Evolutionary conservation across 768 basidiomycete species (phyloP).

Genomic region (Trametes cingulata): DNA sequence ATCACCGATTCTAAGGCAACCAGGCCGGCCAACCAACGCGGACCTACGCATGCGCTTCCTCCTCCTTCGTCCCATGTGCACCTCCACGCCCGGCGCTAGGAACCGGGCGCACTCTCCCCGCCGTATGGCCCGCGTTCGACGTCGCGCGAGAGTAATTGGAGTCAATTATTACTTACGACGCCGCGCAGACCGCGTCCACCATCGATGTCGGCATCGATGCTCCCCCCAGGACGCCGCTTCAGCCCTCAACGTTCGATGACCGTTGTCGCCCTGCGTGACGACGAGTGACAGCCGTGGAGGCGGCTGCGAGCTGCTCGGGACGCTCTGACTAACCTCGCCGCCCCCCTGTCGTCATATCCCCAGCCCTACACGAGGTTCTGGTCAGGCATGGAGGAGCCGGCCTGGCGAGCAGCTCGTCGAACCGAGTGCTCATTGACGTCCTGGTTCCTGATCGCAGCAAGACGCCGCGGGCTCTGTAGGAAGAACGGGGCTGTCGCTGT

Average conservation of each 20-base stretch:
- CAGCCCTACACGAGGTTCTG: constrained; percentile 11
- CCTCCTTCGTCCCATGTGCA: constrained; percentile 7
- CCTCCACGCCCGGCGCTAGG: background rate
- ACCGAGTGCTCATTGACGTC: constrained; percentile 2
- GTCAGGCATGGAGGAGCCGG: background rate
- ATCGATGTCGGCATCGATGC: constrained; percentile 11
- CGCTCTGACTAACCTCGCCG: background rate
- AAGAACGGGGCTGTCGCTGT: background rate
- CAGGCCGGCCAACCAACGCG: constrained; percentile 15
- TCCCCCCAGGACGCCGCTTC: constrained; percentile 6
- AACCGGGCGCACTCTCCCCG: constrained; percentile 14
- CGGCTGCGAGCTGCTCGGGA: constrained; percentile 11
- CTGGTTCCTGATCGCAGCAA: constrained; percentile 10
- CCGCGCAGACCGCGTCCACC: background rate
- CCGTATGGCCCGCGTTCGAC: background rate
- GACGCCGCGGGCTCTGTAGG: background rate
- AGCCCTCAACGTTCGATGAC: constrained; percentile 2
- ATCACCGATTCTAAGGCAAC: constrained; percentile 23
- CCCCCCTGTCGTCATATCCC: constrained; percentile 16
- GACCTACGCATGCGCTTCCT: constrained; percentile 15
- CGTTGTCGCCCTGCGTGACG: constrained; percentile 9
- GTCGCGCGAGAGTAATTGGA: constrained; percentile 4
- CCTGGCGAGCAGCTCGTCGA: background rate
- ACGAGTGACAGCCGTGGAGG: constrained; percentile 20
- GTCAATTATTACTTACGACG: constrained; percentile 6